Evolutionary conservation across 306 rosid genomes (phyloP), one percentile per base, ranked within the genome.

Genomic region (Pachyrhizus erosus): DNA sequence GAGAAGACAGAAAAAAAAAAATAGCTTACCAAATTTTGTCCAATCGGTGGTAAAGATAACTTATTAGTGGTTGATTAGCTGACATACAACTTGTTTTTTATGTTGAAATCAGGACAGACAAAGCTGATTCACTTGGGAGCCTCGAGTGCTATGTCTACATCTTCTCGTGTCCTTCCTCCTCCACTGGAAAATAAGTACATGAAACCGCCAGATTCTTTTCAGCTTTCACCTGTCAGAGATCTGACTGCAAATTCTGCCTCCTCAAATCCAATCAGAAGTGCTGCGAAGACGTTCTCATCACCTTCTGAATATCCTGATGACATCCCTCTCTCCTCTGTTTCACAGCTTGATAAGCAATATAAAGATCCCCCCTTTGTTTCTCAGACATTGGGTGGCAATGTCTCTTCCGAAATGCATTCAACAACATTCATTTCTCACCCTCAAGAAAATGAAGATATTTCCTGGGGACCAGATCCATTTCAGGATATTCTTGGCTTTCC

Each of bases 381-480:
- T 70, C 87, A 77, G 78, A 73, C 84, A 5, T 82, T 88, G 78
- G 83, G 67, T 73, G 90, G 80, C 31, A 88, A 68, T 33, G 75
- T 58, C 12, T 79, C 91, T 60, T 78, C 86, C 2, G 90, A 78
- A 68, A 73, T 75, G 9, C 94, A 86, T 31, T 80, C 93, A 57
- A 72, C 89, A 14, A 1, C 83, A 33, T 79, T 84, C 80, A 62
- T 83, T 71, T 65, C 85, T 83, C 86, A 80, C 60, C 73, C 85
- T 55, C 91, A 58, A 60, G 94, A 80, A 79, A 82, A 68, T 58
- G 79, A 52, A 46, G 90, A 87, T 34, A 79, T 88, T 42, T 65
- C 94, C 64, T 93, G 98, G 96, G 84, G 89, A 73, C 75, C 94
- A 5, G 93, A 91, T 87, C 77, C 93, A 61, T 62, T 89, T 81